Percentiles rank a stretch among this genome's conserved stretches.
Conservation (phyloP, 2,329 filamentous ascomycete genomes). For the Penicillium occitanis region DNA sequence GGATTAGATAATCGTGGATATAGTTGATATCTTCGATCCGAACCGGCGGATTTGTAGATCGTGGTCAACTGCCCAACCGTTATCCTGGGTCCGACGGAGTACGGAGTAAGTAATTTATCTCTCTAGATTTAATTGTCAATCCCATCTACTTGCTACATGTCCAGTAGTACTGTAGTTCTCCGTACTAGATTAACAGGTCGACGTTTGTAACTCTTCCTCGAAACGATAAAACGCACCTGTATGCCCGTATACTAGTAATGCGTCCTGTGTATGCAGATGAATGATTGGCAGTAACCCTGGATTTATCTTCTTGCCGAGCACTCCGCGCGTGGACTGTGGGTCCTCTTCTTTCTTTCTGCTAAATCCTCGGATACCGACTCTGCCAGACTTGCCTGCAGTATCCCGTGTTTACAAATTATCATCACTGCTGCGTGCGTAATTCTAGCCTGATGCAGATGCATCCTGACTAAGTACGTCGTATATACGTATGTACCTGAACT, state of each 20-base stretch:
- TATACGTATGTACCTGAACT: not conserved
- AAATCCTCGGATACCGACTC: not conserved
- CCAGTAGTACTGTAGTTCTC: not conserved
- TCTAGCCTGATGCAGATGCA: not conserved
- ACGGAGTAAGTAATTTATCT: not conserved
- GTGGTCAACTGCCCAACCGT: not conserved
- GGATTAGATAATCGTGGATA: too few species aligned
- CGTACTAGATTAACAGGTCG: not conserved
- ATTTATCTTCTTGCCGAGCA: conserved; percentile 5
- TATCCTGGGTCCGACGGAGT: conserved; percentile 1
- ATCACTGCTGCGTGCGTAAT: not conserved
- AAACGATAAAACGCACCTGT: not conserved
- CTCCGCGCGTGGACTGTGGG: conserved; percentile 17
- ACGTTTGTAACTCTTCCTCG: not conserved
- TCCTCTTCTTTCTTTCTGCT: not conserved
- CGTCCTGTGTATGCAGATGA: not conserved
- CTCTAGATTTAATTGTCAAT: not conserved
- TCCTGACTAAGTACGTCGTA: not conserved
- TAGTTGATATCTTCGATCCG: not conserved
- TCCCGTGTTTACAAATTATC: not conserved
- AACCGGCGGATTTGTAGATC: not conserved
- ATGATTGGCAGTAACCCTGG: not conserved
- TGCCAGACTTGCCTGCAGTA: not conserved
- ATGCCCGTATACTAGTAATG: not conserved
- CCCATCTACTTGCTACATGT: not conserved